Percentiles rank a stretch among this genome's conserved stretches.
These are phyloP conservation scores for Aurantiochytrium sp. DNA, from an alignment of 108 stramenopile genomes.

Conservation along the genomic window DNA sequence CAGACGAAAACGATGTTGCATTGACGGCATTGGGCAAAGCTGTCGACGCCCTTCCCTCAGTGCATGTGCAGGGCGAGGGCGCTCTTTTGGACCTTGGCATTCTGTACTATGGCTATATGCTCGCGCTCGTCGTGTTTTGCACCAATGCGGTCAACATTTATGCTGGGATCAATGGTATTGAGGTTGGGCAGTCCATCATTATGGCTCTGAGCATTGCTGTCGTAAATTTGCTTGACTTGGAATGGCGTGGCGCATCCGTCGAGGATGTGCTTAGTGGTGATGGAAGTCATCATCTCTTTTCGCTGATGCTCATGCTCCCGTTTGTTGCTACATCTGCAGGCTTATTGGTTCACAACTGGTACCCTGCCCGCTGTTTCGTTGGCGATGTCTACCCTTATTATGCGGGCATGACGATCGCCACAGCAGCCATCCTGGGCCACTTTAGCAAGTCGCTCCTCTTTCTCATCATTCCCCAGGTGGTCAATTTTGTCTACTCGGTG, in stretches of 20 bases:
- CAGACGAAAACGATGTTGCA: neutral
- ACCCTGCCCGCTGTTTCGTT: conserved; percentile 86
- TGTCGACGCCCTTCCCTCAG: neutral
- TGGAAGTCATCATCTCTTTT: conserved; percentile 60
- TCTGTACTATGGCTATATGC: conserved; percentile 88
- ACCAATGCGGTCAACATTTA: conserved; percentile 99
- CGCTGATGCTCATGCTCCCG: conserved; percentile 67
- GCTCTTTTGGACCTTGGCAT: conserved; percentile 67
- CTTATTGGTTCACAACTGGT: conserved; percentile 83
- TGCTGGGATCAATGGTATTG: conserved; percentile 96
- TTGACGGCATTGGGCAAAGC: neutral
- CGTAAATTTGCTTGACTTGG: conserved; percentile 25
- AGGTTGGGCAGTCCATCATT: conserved; percentile 85
- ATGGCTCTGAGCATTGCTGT: conserved; percentile 69
- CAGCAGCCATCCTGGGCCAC: conserved; percentile 87
- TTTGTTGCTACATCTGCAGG: conserved; percentile 76
- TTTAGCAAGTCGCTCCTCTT: conserved; percentile 91
- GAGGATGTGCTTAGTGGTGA: neutral
- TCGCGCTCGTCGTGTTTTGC: conserved; percentile 92
- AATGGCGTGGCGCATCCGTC: neutral
- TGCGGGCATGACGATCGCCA: conserved; percentile 96
- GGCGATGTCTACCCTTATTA: conserved; percentile 98
- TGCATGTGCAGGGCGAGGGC: conserved; percentile 68
- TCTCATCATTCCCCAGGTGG: conserved; percentile 89
- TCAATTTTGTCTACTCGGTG: conserved; percentile 85